phyloP scores from a whole-genome alignment of 2,329 filamentous ascomycete species.

The Botrytis tulipae region DNA sequence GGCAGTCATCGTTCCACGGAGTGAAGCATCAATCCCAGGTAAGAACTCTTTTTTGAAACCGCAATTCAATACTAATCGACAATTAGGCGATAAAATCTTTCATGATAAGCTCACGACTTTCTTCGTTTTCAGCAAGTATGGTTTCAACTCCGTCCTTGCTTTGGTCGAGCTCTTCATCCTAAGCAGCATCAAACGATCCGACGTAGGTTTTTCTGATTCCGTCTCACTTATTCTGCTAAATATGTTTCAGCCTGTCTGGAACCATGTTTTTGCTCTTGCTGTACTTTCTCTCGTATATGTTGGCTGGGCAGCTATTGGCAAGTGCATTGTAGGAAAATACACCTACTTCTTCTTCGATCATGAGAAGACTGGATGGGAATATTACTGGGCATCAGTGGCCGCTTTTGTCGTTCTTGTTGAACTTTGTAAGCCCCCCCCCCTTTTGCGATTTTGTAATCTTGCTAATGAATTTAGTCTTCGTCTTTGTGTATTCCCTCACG shows the following conservation, averaged over 20 bases:
- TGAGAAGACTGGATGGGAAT: slow-evolving; percentile 32
- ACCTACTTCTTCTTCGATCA: slow-evolving; percentile 38
- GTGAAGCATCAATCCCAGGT: slow-evolving; percentile 29
- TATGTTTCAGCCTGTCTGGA: slow-evolving; percentile 29
- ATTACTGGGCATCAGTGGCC: slow-evolving; percentile 28
- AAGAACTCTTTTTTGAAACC: background rate
- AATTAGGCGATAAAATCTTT: slow-evolving; percentile 29
- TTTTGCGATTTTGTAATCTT: background rate
- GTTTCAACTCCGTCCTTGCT: slow-evolving; percentile 35
- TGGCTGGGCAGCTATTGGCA: slow-evolving; percentile 37
- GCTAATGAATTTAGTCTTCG: slow-evolving; percentile 25
- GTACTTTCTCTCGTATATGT: slow-evolving; percentile 33
- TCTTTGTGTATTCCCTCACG: slow-evolving; percentile 29
- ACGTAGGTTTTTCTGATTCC: slow-evolving; percentile 29
- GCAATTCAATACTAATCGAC: slow-evolving; percentile 20
- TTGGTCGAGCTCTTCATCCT: slow-evolving; percentile 38
- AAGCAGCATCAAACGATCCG: slow-evolving; percentile 37
- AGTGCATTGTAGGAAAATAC: slow-evolving; percentile 33
- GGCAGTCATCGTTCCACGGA: slow-evolving; percentile 35
- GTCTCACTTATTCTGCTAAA: slow-evolving; percentile 21
- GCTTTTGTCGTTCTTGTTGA: slow-evolving; percentile 28
- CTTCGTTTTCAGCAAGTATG: slow-evolving; percentile 33
- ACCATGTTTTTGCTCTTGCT: slow-evolving; percentile 31
- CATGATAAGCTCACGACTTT: slow-evolving; percentile 31
- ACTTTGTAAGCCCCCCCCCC: slow-evolving; percentile 29